Percentiles rank a stretch among this genome's conserved stretches.
phyloP scores from a whole-genome alignment of 2,329 filamentous ascomycete genomes.

The Monilinia fructigena region DNA sequence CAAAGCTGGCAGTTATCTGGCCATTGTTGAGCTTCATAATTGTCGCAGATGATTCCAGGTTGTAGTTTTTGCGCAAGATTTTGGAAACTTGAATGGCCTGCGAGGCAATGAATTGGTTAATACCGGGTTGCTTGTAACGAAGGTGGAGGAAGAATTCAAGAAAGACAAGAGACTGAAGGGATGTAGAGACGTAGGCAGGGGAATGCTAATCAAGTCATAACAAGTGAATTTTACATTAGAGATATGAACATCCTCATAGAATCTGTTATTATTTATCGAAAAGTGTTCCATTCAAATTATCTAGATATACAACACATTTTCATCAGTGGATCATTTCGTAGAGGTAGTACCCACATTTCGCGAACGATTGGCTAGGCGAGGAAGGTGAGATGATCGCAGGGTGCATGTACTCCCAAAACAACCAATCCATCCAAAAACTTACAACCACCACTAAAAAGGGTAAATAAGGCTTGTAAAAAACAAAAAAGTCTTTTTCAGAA shows the following conservation, averaged over 20 bases:
- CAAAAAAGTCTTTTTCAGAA: not conserved
- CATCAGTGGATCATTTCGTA: not conserved
- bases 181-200: not conserved
- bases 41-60: not conserved
- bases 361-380: not conserved
- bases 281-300: not conserved
- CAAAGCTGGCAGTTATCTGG: not conserved
- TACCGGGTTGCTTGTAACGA: not conserved
- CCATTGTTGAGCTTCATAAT: not conserved
- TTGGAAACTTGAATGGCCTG: accelerated
- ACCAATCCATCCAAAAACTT: not conserved
- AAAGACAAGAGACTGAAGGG: not conserved
- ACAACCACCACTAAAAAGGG: not conserved
- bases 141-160: not conserved
- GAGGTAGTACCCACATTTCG: not conserved
- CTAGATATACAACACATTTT: not conserved
- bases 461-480: not conserved
- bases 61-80: not conserved
- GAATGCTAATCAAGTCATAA: not conserved
- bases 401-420: not conserved
- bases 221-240: not conserved
- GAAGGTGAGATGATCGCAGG: not conserved
- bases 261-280: not conserved
- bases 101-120: not conserved
- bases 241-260: not conserved